Evolutionary conservation across 2,329 filamentous ascomycete genomes (phyloP), one percentile per base, ranked within the genome.

Genomic region (Trichoderma atroviride): DNA sequence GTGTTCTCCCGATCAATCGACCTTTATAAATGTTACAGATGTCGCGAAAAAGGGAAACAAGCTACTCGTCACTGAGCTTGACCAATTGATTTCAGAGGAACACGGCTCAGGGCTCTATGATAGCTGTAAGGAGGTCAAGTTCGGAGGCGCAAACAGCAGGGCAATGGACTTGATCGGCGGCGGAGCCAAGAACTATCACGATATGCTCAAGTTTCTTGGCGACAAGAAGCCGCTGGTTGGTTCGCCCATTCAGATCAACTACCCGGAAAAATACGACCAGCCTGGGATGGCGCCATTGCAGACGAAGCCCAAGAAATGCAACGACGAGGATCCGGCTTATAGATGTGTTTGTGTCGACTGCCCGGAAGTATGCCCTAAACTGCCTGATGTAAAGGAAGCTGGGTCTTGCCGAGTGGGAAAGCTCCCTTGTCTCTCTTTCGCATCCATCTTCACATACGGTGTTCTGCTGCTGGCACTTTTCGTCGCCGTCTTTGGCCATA

Each of bases 111-210:
- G 92, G 1, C 96, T 99, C 82, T 99, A 94, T 79, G 87, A 97
- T 80, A 99, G 96, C 81, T 99, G 96, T 84, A 98, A 98, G 81
- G 94, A 99, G 79, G 95, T 99, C 81, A 99, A 99, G 78, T 97
- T 98, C 76, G 96, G 96, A 43, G 92, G 94, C 7, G 94, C 95
- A 53, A 97, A 97, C 77, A 91, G 92, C 71, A 94, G 91, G 76
- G 96, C 95, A 19, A 99, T 99, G 87, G 91, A 95, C 75, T 90
- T 99, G 74, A 98, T 99, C 71, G 96, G 96, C 37, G 96, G 96
- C 19, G 94, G 95, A 19, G 96, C 96, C 14, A 95, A 94, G 80
- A 92, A 97, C 78, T 96, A 95, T 79, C 88, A 89, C 0, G 88
- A 92, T 53, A 92, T 99, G 74, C 83, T 99, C 73, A 95, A 94